These are phyloP conservation scores for Penicillium argentinense DNA, from an alignment of 495 filamentous ascomycete species.

Conservation along the genomic window DNA sequence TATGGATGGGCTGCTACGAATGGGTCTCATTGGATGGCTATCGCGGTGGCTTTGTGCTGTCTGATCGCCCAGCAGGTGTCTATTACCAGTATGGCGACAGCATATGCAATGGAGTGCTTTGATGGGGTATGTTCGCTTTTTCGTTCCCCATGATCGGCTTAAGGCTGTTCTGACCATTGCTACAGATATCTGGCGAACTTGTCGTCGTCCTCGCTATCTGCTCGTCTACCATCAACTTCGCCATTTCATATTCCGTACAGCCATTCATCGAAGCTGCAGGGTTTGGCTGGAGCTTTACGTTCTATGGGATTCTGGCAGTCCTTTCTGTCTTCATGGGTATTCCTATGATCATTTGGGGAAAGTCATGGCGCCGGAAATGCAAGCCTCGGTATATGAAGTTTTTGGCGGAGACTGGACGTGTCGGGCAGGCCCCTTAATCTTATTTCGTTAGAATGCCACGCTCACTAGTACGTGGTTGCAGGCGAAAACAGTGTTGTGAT, in stretches of 20 bases:
- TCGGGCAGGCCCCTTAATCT: too few species aligned
- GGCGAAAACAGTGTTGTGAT: too few species aligned
- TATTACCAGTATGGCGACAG: slow-evolving; percentile 36
- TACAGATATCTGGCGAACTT: slow-evolving; percentile 33
- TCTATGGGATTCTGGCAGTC: slow-evolving; percentile 25
- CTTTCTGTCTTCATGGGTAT: slow-evolving; percentile 18
- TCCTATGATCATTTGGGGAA: slow-evolving; percentile 31
- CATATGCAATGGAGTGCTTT: slow-evolving; percentile 42
- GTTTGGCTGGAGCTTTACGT: slow-evolving; percentile 34
- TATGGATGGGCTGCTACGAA: slow-evolving; percentile 36
- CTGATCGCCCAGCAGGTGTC: slow-evolving; percentile 41
- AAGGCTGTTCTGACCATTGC: background rate
- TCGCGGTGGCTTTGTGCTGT: slow-evolving; percentile 31
- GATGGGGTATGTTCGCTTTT: slow-evolving; percentile 24
- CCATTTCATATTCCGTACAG: slow-evolving; percentile 34
- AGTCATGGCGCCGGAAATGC: slow-evolving; percentile 27
- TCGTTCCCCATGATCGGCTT: background rate
- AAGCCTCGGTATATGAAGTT: slow-evolving; percentile 28
- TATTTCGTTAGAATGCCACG: too few species aligned
- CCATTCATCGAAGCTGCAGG: slow-evolving; percentile 30
- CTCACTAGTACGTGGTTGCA: too few species aligned
- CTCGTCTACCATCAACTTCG: slow-evolving; percentile 33
- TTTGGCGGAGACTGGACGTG: slow-evolving; percentile 20
- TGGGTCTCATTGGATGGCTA: slow-evolving; percentile 33
- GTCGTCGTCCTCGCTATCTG: slow-evolving; percentile 36